These are phyloP conservation scores for Aspergillus flavus DNA, from an alignment of 2,329 filamentous ascomycete species.

Conservation along the genomic window DNA sequence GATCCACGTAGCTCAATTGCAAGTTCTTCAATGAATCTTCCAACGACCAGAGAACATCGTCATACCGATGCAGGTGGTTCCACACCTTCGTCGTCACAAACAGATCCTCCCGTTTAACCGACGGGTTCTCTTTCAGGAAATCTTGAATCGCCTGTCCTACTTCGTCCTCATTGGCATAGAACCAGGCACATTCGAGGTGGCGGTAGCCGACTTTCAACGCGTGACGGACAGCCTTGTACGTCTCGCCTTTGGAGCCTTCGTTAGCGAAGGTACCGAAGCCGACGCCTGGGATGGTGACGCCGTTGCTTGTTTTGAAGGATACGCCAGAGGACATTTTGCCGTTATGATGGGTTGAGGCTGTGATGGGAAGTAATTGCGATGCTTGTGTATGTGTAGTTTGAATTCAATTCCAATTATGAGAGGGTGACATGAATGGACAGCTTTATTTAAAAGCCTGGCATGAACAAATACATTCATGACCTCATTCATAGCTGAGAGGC, in stretches of 20 bases:
- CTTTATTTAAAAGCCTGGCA: not conserved
- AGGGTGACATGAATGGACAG: too few species aligned
- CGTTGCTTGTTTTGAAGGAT: slow-evolving; percentile 56
- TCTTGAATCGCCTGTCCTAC: slow-evolving; percentile 56
- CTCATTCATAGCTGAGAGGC: not conserved
- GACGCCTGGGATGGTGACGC: slow-evolving; percentile 63
- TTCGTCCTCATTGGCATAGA: slow-evolving; percentile 57
- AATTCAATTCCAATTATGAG: not conserved
- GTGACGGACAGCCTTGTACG: slow-evolving; percentile 57
- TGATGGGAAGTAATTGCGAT: not conserved
- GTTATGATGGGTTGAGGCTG: too few species aligned
- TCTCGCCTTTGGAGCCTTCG: slow-evolving; percentile 63
- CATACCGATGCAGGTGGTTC: slow-evolving; percentile 54
- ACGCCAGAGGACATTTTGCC: not conserved
- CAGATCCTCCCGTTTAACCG: slow-evolving; percentile 53
- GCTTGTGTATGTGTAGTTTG: not conserved
- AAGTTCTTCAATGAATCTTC: slow-evolving; percentile 65
- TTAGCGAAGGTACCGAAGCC: slow-evolving; percentile 70
- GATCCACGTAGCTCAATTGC: slow-evolving; percentile 70
- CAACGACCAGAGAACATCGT: slow-evolving; percentile 57
- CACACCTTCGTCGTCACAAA: slow-evolving; percentile 58
- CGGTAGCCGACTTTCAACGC: slow-evolving; percentile 56
- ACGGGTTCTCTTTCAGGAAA: slow-evolving; percentile 53
- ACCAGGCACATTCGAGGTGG: slow-evolving; percentile 60
- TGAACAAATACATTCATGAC: not conserved